Conservation (phyloP, 2,329 filamentous ascomycete species). For the Nothomitra cinnamomea region DNA sequence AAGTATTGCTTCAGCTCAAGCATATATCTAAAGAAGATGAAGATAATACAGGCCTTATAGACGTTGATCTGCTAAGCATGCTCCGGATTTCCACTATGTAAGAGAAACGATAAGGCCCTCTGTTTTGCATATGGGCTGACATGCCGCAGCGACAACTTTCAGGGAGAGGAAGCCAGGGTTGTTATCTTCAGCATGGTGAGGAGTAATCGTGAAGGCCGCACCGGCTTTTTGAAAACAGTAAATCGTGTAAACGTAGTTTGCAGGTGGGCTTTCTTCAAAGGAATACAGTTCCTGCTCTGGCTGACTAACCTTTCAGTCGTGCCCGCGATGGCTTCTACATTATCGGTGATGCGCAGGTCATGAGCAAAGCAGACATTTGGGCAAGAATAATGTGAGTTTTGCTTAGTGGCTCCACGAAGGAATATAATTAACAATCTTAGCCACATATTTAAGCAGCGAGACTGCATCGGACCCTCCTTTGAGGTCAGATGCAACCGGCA, state of each 20-base stretch:
- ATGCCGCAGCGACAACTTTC: constrained; percentile 17
- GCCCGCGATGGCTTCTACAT: constrained; percentile 21
- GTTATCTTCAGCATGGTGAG: constrained; percentile 19
- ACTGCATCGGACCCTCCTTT: constrained; percentile 13
- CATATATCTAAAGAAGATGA: constrained; percentile 7
- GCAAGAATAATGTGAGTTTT: constrained; percentile 12
- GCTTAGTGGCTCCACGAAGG: not conserved
- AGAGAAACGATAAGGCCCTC: not conserved
- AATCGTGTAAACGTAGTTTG: constrained; percentile 21
- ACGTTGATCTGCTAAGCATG: constrained; percentile 14
- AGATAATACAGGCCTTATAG: constrained; percentile 7
- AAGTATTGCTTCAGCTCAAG: constrained; percentile 9
- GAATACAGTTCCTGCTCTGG: not conserved
- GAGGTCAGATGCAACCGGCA: constrained; percentile 15
- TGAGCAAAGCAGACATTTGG: constrained; percentile 17
- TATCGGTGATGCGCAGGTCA: constrained; percentile 16
- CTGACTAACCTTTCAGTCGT: constrained; percentile 10
- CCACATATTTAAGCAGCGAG: constrained; percentile 10
- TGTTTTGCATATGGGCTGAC: not conserved
- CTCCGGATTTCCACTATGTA: constrained; percentile 16
- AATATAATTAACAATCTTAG: constrained; percentile 1
- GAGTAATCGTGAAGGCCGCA: constrained; percentile 14
- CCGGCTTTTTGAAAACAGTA: constrained; percentile 18
- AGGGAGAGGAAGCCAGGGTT: constrained; percentile 21
- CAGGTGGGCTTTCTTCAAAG: constrained; percentile 3